phyloP scores from a whole-genome alignment of 208 protist species.

The Leishmania major region DNA sequence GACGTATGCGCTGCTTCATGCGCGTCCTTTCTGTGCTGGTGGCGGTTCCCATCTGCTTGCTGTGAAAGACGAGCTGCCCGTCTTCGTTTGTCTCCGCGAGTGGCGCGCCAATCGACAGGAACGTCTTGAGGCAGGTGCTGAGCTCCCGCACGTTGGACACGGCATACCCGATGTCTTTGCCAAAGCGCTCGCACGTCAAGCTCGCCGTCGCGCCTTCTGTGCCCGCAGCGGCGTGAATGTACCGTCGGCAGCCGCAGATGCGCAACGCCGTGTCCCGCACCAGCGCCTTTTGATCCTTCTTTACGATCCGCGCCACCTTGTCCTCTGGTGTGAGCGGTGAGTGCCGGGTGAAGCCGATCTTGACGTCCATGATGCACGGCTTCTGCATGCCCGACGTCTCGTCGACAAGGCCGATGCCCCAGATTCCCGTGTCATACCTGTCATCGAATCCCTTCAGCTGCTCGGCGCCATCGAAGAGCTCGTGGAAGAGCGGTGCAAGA shows the following conservation, averaged over 20 bases:
- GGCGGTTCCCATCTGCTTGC: neutral
- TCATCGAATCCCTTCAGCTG: constrained; percentile 34
- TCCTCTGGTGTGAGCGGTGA: constrained; percentile 60
- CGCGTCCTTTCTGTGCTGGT: neutral
- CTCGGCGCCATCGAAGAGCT: constrained; percentile 37
- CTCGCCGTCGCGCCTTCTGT: neutral
- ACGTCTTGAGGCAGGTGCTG: constrained; percentile 30
- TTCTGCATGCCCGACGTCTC: constrained; percentile 39
- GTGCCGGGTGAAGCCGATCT: constrained; percentile 73
- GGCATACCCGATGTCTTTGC: constrained; percentile 56
- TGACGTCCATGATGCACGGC: constrained; percentile 77
- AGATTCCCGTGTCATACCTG: constrained; percentile 44
- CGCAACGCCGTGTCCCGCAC: constrained; percentile 51
- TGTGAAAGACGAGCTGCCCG: constrained; percentile 12
- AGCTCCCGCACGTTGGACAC: constrained; percentile 38
- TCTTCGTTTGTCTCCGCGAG: constrained; percentile 10
- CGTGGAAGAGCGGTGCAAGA: constrained; percentile 34
- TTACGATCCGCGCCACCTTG: constrained; percentile 54
- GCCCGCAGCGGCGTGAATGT: neutral
- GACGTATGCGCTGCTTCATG: constrained; percentile 20
- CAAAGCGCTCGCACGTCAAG: constrained; percentile 28
- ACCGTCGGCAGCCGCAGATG: constrained; percentile 56
- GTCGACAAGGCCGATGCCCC: constrained; percentile 69
- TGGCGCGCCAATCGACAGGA: constrained; percentile 42
- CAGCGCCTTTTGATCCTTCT: constrained; percentile 46